Conservation (phyloP, 176 grass and related monocot genomes). For the Calamus simplicifolius region DNA sequence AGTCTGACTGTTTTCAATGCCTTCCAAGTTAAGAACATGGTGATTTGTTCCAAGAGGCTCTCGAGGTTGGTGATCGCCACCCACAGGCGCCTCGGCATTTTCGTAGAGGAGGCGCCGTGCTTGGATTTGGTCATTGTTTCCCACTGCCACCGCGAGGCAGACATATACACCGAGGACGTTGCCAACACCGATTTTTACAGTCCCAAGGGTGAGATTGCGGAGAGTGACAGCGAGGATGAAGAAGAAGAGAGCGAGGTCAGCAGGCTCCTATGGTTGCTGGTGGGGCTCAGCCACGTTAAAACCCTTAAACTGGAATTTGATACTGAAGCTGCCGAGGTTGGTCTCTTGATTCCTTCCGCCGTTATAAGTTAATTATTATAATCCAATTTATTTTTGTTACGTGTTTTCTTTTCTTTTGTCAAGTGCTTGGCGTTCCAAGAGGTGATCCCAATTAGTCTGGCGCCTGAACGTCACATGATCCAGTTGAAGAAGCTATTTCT, state of each 20-base stretch:
- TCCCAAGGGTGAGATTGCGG: no score
- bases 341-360: no score
- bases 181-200: neutral
- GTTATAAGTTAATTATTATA: no score
- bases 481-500: neutral
- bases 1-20: neutral
- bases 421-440: neutral
- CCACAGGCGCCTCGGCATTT: neutral
- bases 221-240: no score
- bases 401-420: neutral
- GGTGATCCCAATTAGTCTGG: neutral
- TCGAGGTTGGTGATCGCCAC: neutral
- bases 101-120: neutral
- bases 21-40: neutral
- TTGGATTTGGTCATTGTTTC: neutral
- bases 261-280: no score
- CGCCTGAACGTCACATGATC: neutral
- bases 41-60: neutral
- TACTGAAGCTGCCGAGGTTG: no score
- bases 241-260: no score
- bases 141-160: neutral
- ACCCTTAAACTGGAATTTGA: no score
- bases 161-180: neutral
- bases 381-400: no score
- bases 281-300: no score